A percentile compares a stretch with the other conserved stretches of the same genome.
These are phyloP conservation scores for Discostella stelligeroides DNA, from an alignment of 108 stramenopile genomes.

Conservation along the genomic window DNA sequence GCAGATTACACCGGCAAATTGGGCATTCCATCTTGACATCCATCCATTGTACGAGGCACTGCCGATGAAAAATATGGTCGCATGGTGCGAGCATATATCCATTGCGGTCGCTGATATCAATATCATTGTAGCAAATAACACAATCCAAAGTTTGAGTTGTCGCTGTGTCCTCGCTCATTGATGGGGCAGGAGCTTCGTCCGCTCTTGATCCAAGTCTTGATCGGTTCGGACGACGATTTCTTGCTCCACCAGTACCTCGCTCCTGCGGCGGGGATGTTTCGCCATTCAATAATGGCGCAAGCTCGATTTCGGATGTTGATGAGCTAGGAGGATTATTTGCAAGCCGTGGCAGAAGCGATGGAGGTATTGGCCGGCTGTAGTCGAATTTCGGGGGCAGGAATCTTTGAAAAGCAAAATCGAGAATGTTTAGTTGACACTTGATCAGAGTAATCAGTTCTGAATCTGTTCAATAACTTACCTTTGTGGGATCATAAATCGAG, in stretches of 20 bases:
- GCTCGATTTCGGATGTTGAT: slow-evolving; percentile 60
- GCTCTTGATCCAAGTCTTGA: slow-evolving; percentile 32
- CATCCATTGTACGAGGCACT: slow-evolving; percentile 95
- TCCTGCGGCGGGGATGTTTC: slow-evolving; percentile 34
- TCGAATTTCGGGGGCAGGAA: slow-evolving; percentile 94
- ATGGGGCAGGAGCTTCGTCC: slow-evolving; percentile 26
- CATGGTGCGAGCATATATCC: slow-evolving; percentile 98
- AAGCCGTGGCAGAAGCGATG: slow-evolving; percentile 58
- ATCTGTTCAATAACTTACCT: slow-evolving; percentile 28
- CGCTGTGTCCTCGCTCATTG: slow-evolving; percentile 37
- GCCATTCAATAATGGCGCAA: slow-evolving; percentile 35
- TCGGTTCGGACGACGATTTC: slow-evolving; percentile 34
- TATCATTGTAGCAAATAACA: slow-evolving; percentile 91
- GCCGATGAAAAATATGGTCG: slow-evolving; percentile 93
- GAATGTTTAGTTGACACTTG: not conserved
- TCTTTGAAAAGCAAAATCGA: slow-evolving; percentile 14
- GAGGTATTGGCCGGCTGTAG: slow-evolving; percentile 89
- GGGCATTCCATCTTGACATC: slow-evolving; percentile 97
- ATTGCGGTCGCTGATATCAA: slow-evolving; percentile 60
- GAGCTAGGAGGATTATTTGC: slow-evolving; percentile 32
- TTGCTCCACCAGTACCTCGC: slow-evolving; percentile 28
- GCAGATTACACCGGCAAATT: slow-evolving; percentile 67
- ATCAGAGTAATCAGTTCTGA: not conserved
- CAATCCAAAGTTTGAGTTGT: slow-evolving; percentile 70
- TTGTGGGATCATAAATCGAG: slow-evolving; percentile 93